Evolutionary conservation across 2,329 filamentous ascomycete species (phyloP), one percentile per base, ranked within the genome.

Genomic region (Fusarium sacchari): DNA sequence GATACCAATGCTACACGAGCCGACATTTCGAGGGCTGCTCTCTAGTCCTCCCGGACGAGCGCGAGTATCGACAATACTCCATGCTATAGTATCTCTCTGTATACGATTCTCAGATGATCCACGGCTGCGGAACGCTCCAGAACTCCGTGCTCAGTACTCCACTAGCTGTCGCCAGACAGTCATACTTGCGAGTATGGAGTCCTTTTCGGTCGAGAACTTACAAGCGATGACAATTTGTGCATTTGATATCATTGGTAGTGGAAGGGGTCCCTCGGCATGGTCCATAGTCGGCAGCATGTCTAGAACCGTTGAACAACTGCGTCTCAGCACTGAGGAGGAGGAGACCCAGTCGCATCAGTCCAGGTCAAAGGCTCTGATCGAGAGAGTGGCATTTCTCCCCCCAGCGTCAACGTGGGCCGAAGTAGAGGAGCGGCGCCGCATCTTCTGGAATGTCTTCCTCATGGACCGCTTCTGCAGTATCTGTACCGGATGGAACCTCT

Each of bases 371-470:
- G 73, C 55, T n/a, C 73, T 84, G 5, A 83, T 83, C 18, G 79
- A 62, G 22, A 55, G 69, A 14, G 70, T 74, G 63, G 67, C 66
- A 0, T 85, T 84, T 39, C 74, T 85, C 0, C 52, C 71, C 43
- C 71, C 78, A 0, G 77, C 75, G 5, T 71, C 75, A 6, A 77
- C 69, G 28, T 84, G 83, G 83, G 74, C 74, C 3, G 82, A 84
- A 61, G 74, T 76, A 4, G 83, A 84, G 67, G 82, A 84, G 63
- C 71, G 83, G 11, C 76, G 83, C 5, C 73, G 83, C 1, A 80
- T 85, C 6, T 85, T 84, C 60, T 84, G 83, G 83, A 83, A 80
- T 18, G 78, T 83, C 7, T 84, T 84, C 65, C 72, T 81, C 6
- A 76, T 84, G 64, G 83, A 85, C 42, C 76, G 83, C 12, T 85